Conservation (phyloP, 352 stramenopile genomes). For the Phytophthora tubulina region DNA sequence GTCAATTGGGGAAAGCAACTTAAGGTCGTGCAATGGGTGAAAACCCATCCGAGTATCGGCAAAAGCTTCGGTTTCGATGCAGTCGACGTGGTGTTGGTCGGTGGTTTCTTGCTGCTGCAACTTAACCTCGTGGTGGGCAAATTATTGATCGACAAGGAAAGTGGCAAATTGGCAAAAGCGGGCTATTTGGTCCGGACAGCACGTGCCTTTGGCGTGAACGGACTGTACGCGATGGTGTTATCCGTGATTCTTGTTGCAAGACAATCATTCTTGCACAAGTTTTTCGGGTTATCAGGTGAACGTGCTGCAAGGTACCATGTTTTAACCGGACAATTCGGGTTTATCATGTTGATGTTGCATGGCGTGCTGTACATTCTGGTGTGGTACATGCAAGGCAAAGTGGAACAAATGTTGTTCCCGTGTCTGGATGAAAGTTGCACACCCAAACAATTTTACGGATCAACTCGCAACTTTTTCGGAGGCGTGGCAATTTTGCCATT, state of each 20-base stretch:
- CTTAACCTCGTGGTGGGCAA: conserved; percentile 73
- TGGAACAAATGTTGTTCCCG: conserved; percentile 64
- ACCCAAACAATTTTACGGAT: conserved; percentile 59
- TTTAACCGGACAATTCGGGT: conserved; percentile 62
- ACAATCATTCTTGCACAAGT: conserved; percentile 74
- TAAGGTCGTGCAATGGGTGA: conserved; percentile 40
- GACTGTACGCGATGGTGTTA: conserved; percentile 60
- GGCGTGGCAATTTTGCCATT: conserved; percentile 58
- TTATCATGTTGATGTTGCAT: conserved; percentile 57
- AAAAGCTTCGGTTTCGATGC: conserved; percentile 50
- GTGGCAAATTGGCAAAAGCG: conserved; percentile 71
- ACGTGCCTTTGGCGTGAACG: conserved; percentile 78
- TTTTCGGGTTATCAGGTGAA: conserved; percentile 65
- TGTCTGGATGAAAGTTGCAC: conserved; percentile 54
- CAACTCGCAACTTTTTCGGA: conserved; percentile 72
- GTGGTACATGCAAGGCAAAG: conserved; percentile 63
- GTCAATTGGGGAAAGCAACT: conserved; percentile 14
- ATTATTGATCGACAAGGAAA: conserved; percentile 70
- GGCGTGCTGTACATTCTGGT: conserved; percentile 61
- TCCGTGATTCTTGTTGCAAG: conserved; percentile 71
- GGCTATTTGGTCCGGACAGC: conserved; percentile 59
- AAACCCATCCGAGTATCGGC: conserved; percentile 32
- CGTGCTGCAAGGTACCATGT: conserved; percentile 71
- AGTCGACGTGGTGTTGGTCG: conserved; percentile 53
- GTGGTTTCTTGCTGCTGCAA: conserved; percentile 62